Evolutionary conservation across 2,329 filamentous ascomycete species (phyloP).

Genomic region (Fusarium gaditjirri): DNA sequence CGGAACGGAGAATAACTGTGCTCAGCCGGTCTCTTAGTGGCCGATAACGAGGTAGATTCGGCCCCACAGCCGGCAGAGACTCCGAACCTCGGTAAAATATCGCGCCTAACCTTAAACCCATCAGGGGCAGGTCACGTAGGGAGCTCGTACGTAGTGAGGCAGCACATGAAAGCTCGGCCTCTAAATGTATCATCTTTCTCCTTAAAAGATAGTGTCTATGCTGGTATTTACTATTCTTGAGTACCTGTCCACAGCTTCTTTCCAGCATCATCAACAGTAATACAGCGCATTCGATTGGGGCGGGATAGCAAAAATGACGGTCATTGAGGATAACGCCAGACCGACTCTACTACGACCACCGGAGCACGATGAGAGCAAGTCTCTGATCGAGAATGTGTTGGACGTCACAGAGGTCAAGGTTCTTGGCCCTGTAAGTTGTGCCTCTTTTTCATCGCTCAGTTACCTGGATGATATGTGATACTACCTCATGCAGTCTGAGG

Average conservation of each 20-base stretch:
- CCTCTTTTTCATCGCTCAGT: not conserved
- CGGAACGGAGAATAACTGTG: constrained; percentile 3
- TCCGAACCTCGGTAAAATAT: constrained; percentile 39
- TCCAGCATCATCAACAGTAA: not conserved
- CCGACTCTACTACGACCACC: constrained; percentile 72
- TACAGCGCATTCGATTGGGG: not conserved
- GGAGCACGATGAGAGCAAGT: constrained; percentile 75
- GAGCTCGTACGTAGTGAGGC: constrained; percentile 17
- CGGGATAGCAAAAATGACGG: constrained; percentile 21
- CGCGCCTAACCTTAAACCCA: constrained; percentile 1
- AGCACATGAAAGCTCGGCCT: constrained; percentile 31
- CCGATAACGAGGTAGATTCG: constrained; percentile 26
- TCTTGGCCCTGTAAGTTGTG: constrained; percentile 74
- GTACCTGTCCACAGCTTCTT: not conserved
- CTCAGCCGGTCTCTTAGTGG: constrained; percentile 18
- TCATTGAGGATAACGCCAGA: constrained; percentile 43
- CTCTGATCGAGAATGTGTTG: constrained; percentile 88
- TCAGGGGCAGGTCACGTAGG: constrained; percentile 30
- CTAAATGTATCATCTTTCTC: not conserved
- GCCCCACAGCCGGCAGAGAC: constrained; percentile 23
- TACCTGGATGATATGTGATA: not conserved
- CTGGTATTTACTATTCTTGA: not conserved
- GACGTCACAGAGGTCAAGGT: constrained; percentile 84
- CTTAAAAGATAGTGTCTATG: not conserved
- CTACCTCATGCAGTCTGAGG: not conserved